These are phyloP conservation scores for Pyracantha coccinea DNA, from an alignment of 331 rosid species.

Conservation along the genomic window DNA sequence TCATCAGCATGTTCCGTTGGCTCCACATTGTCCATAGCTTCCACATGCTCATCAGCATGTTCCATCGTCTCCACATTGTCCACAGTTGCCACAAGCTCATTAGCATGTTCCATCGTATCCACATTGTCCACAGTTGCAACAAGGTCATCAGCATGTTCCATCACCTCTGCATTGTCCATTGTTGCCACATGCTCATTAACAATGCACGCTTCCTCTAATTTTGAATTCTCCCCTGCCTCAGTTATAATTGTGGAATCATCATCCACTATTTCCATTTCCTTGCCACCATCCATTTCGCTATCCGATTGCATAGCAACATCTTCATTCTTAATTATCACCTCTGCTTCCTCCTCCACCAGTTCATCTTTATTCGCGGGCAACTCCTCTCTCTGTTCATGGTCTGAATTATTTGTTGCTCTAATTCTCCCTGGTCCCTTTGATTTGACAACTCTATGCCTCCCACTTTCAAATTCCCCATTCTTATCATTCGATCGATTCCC, in stretches of 20 bases:
- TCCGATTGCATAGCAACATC: slow-evolving; percentile 11
- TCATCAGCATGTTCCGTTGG: slow-evolving; percentile 18
- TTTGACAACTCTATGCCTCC: slow-evolving; percentile 40
- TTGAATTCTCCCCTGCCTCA: slow-evolving; percentile 35
- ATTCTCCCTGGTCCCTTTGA: slow-evolving; percentile 55
- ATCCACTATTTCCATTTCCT: slow-evolving; percentile 17
- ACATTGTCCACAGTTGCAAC: slow-evolving; percentile 14
- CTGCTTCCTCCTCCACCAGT: slow-evolving; percentile 29
- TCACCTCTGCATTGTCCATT: no score
- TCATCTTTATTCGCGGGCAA: slow-evolving; percentile 27
- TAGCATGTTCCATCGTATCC: slow-evolving; percentile 14
- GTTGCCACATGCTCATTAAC: background rate
- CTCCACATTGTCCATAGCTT: slow-evolving; percentile 15
- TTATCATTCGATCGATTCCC: slow-evolving; percentile 23
- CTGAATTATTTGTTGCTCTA: slow-evolving; percentile 34
- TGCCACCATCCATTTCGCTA: background rate
- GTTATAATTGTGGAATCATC: slow-evolving; percentile 1
- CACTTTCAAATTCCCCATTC: slow-evolving; percentile 35
- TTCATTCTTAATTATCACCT: background rate
- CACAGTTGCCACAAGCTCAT: slow-evolving; percentile 20
- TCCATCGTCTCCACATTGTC: slow-evolving; percentile 15
- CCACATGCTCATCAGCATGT: slow-evolving; percentile 16
- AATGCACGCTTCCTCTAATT: slow-evolving; percentile 29
- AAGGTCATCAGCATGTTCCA: slow-evolving; percentile 3
- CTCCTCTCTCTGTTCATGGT: slow-evolving; percentile 25